phyloP scores from a whole-genome alignment of 2,329 filamentous ascomycete species.

The Alternaria brassicicola region DNA sequence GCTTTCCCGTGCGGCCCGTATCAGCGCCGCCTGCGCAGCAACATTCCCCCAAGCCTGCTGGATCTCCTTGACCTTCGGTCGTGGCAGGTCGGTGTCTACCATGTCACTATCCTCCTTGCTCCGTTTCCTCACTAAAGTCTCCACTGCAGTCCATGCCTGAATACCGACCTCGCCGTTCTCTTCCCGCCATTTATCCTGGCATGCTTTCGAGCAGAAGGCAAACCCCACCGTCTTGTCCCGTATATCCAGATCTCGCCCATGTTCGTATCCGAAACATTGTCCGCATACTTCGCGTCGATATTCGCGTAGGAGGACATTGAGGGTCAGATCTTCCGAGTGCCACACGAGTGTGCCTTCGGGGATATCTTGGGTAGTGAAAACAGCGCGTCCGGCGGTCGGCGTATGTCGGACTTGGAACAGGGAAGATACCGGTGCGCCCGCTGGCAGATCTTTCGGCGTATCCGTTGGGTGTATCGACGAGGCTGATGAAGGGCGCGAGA shows the following conservation, averaged over 20 bases:
- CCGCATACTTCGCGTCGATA: conserved; percentile 58
- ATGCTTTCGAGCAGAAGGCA: conserved; percentile 51
- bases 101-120: conserved; percentile 45
- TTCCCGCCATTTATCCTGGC: conserved; percentile 46
- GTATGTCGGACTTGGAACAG: conserved; percentile 52
- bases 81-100: conserved; percentile 37
- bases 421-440: conserved; percentile 32
- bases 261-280: conserved; percentile 55
- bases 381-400: conserved; percentile 52
- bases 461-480: conserved; percentile 17
- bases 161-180: conserved; percentile 35
- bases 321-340: conserved; percentile 46
- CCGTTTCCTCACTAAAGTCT: conserved; percentile 39
- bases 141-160: conserved; percentile 44
- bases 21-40: conserved; percentile 32
- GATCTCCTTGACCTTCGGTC: conserved; percentile 39
- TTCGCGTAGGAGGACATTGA: conserved; percentile 52
- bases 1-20: conserved; percentile 31
- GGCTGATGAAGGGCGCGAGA: conserved; percentile 21
- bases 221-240: conserved; percentile 49
- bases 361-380: conserved; percentile 50
- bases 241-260: conserved; percentile 50
- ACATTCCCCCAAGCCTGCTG: conserved; percentile 35
- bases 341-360: conserved; percentile 46
- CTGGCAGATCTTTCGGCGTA: conserved; percentile 18